Evolutionary conservation across 2,329 filamentous ascomycete genomes (phyloP), one percentile per base, ranked within the genome.

Genomic region (Pseudogymnoascus sp.): DNA sequence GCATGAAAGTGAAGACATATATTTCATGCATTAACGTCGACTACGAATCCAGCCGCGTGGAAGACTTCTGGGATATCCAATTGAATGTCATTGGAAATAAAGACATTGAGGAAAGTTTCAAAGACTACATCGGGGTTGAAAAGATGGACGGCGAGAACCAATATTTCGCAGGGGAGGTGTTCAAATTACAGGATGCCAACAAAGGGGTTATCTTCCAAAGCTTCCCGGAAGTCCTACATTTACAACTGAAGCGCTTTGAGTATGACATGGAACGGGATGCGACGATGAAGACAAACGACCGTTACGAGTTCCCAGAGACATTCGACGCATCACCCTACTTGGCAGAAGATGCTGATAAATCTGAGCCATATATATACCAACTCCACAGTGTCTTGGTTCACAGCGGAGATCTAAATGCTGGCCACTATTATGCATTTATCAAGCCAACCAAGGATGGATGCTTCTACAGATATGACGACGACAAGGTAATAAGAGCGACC

Each of bases 41-140:
- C 71, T 99, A 96, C 78, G 93, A 97, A 78, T 97, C 92, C 21
- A 96, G 93, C 66, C 86, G 93, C 66, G 86, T 95, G 68, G 95
- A 99, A 75, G 96, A 99, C 70, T 99, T 97, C 75, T 99, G 95
- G 95, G 95, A 99, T 74, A 91, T 99, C 65, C 95, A 99, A 74
- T 84, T 99, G 69, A 99, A 97, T 69, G 96, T 99, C 60, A 89
- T 90, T 66, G 93, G 92, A 34, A 97, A 96, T 81, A 92, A 91
- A 77, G 93, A 90, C 66, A 80, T 99, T 34, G 88, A 96, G 67
- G 92, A 96, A 71, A 97, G 93, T 73, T 97, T 99, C 80, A 88
- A 88, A 73, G 93, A 97, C 75, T 99, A 99, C 74, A 88, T 99
- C 69, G 88, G 96, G 72, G 93, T 97, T 37, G 95, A 99, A 76